These are phyloP conservation scores for Scedosporium minutisporum DNA, from an alignment of 2,329 filamentous ascomycete genomes.

Conservation along the genomic window DNA sequence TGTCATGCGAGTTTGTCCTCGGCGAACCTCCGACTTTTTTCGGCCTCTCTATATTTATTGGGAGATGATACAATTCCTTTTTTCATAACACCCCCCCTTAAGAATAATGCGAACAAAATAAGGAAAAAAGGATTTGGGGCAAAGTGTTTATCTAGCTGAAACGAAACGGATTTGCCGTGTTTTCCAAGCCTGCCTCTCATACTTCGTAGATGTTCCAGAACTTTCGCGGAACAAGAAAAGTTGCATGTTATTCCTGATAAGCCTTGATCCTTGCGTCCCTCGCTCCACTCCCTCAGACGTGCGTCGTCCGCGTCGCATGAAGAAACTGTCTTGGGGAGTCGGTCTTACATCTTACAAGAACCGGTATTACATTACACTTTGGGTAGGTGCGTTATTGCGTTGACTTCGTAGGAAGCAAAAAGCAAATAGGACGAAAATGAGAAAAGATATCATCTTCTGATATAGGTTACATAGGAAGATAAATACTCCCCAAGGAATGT, in stretches of 20 bases:
- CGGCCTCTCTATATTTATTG: no score
- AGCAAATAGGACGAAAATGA: background rate
- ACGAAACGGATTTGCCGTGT: background rate
- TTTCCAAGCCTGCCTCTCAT: background rate
- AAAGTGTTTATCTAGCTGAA: background rate
- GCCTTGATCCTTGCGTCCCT: background rate
- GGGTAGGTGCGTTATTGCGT: background rate
- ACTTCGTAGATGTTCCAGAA: background rate
- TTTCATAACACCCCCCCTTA: background rate
- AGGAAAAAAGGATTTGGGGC: background rate
- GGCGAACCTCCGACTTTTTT: no score
- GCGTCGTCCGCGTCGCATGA: background rate
- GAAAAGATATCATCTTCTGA: background rate
- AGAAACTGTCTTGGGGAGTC: background rate
- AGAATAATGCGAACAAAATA: background rate
- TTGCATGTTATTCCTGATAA: background rate
- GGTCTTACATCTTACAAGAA: background rate
- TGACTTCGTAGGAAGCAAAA: no score
- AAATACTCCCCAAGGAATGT: background rate
- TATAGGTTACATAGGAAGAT: background rate
- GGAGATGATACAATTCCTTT: no score
- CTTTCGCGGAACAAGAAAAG: background rate
- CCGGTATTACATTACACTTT: background rate
- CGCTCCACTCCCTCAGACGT: background rate
- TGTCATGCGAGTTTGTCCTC: no score